Base-by-base conservation (phyloP, 257 asterid genomes). In the Forsythia viridissima region DNA sequence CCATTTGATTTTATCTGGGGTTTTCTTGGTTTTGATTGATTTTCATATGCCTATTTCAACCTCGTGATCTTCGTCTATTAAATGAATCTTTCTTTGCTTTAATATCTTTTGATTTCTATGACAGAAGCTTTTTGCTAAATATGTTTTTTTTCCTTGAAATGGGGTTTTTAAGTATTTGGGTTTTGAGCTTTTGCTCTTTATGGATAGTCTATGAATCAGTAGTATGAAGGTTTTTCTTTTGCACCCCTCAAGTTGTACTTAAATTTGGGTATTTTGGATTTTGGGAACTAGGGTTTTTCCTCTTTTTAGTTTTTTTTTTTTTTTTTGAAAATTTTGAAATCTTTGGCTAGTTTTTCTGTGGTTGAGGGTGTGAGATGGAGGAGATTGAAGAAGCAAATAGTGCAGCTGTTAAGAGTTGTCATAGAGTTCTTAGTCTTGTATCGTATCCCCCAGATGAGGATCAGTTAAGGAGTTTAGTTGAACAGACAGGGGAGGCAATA, bases 361-460 rank as follows among this genome's bases (percentile, higher is more conserved):
- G 34, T 30, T 83, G 51, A 63, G 61, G n/a, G 20, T 3, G 57
- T 48, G 73, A 65, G 52, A 91, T 92, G 97, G 97, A 92, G 85
- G 95, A 90, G 79, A 87, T 94, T 71, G 97, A 91, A 73, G 90
- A 84, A 76, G 94, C 94, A 55, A 94, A 94, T 76, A 85, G 71
- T 78, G 86, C 90, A 21, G 98, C 98, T 8, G 90, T 94, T 2
- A 94, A 91, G 43, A 92, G 98, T 77, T 89, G 97, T 73, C 92
- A 90, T 73, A 87, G 94, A 84, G 96, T 94, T 57, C 79, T 94
- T 81, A 85, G 38, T 82, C 55, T 91, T 43, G 71, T 92, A 71
- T 84, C 94, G 80, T 88, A 88, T 5, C 88, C 90, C 6, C 82
- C 84, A 80, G 91, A 87, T 77, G 92, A 90, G 34, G 84, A 80